Conservation (phyloP, 2,329 filamentous ascomycete genomes). For the Chaetomium olivaceum region DNA sequence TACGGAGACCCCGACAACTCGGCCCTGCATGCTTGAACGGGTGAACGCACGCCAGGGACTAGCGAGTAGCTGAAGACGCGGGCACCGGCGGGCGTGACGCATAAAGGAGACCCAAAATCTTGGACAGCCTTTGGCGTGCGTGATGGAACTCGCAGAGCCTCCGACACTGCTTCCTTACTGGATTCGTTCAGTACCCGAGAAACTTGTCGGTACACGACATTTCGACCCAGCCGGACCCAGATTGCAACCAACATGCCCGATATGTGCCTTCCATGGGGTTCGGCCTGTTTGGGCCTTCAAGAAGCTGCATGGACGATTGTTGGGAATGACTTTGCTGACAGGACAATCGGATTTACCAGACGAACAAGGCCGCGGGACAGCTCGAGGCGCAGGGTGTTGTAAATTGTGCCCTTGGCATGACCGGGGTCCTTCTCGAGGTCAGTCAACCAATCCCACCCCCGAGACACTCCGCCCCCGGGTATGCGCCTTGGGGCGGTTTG, state of each 20-base stretch:
- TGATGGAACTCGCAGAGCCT: background rate
- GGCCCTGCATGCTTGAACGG: conserved; percentile 27
- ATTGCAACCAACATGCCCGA: background rate
- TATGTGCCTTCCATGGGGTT: background rate
- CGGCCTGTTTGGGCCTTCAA: conserved; percentile 5
- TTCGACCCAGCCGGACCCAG: background rate
- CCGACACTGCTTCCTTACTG: conserved; percentile 24
- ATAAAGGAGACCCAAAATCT: conserved; percentile 10
- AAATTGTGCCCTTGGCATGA: conserved; percentile 36
- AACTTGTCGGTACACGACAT: background rate
- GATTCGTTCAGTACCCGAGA: background rate
- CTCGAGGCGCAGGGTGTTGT: conserved; percentile 30
- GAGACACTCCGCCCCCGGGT: conserved; percentile 29
- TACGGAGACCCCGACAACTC: conserved; percentile 26
- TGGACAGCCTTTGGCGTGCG: background rate
- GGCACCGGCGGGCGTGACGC: conserved; percentile 7
- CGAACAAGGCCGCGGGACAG: conserved; percentile 24
- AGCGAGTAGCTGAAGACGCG: conserved; percentile 16
- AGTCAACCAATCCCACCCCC: conserved; percentile 34
- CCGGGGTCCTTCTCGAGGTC: conserved; percentile 35
- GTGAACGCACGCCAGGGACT: conserved; percentile 17
- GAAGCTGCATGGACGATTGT: conserved; percentile 1
- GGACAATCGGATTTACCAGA: conserved; percentile 27
- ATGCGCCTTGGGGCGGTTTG: conserved; percentile 24
- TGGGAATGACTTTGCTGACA: conserved; percentile 31